These are phyloP conservation scores for Claviceps africana DNA, from an alignment of 2,329 filamentous ascomycete genomes.

Conservation along the genomic window DNA sequence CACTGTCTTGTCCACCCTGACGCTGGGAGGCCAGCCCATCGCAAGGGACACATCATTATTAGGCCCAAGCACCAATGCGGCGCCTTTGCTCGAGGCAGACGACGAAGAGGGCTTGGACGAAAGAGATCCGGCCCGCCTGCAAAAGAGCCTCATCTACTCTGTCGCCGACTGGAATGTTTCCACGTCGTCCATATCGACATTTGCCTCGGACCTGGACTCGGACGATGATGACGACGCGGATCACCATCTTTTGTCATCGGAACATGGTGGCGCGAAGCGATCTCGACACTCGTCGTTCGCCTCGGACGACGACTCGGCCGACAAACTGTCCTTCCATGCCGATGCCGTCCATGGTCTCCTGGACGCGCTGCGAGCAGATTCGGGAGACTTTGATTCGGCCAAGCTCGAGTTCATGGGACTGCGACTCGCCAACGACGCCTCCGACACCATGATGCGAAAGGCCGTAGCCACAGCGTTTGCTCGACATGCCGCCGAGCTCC, in stretches of 20 bases:
- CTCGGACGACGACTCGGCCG: slow-evolving; percentile 55
- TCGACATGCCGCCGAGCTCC: slow-evolving; percentile 61
- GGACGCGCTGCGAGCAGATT: slow-evolving; percentile 64
- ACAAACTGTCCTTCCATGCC: slow-evolving; percentile 53
- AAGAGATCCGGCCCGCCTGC: slow-evolving; percentile 36
- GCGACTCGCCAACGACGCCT: slow-evolving; percentile 82
- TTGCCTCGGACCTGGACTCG: slow-evolving; percentile 51
- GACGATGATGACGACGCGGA: slow-evolving; percentile 50
- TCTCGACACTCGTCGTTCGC: slow-evolving; percentile 58
- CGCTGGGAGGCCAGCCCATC: slow-evolving; percentile 22
- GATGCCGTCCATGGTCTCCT: slow-evolving; percentile 80
- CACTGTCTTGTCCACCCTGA: slow-evolving; percentile 22
- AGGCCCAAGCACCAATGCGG: slow-evolving; percentile 36
- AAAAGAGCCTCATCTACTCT: slow-evolving; percentile 41
- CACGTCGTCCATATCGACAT: slow-evolving; percentile 40
- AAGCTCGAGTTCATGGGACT: slow-evolving; percentile 88
- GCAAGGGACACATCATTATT: slow-evolving; percentile 31
- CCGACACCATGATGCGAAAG: slow-evolving; percentile 73
- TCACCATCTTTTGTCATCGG: slow-evolving; percentile 38
- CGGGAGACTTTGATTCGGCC: slow-evolving; percentile 63
- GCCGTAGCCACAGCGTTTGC: slow-evolving; percentile 78
- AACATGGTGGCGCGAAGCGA: slow-evolving; percentile 32
- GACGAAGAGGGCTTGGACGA: slow-evolving; percentile 33
- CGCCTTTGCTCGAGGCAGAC: slow-evolving; percentile 30
- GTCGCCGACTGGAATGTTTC: slow-evolving; percentile 39